phyloP scores from a whole-genome alignment of 2,329 filamentous ascomycete species.

The Fusarium nurragi region DNA sequence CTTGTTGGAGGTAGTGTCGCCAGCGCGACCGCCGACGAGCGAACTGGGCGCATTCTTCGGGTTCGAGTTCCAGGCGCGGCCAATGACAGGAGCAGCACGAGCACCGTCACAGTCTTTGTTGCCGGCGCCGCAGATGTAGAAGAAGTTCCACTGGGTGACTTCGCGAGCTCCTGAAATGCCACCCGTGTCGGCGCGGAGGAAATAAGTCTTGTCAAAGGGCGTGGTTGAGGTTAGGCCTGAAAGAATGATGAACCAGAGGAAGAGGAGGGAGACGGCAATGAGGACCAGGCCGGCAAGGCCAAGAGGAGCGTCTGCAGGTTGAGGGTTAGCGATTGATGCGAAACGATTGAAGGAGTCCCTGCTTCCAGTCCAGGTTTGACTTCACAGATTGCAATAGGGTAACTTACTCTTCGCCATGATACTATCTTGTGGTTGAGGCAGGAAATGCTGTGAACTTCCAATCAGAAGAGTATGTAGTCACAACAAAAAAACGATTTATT shows the following conservation, averaged over 20 bases:
- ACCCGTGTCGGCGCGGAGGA: constrained; percentile 81
- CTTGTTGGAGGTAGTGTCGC: constrained; percentile 62
- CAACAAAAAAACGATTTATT: background rate
- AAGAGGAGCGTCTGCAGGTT: constrained; percentile 51
- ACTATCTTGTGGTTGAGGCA: background rate
- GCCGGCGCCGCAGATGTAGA: constrained; percentile 77
- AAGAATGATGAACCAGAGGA: constrained; percentile 69
- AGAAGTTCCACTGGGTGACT: constrained; percentile 87
- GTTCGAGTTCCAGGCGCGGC: constrained; percentile 72
- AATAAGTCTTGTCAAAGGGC: constrained; percentile 80
- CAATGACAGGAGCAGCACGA: constrained; percentile 72
- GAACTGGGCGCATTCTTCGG: constrained; percentile 55
- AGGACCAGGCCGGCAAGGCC: constrained; percentile 59
- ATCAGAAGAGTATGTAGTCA: background rate
- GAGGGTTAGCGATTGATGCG: constrained; percentile 7
- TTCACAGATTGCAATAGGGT: background rate
- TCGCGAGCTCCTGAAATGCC: constrained; percentile 74
- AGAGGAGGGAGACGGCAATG: constrained; percentile 60
- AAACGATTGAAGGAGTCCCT: background rate
- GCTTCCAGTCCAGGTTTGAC: background rate
- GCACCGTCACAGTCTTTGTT: constrained; percentile 71
- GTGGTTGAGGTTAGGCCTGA: constrained; percentile 59
- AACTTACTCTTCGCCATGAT: constrained; percentile 42
- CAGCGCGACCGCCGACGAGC: constrained; percentile 62
- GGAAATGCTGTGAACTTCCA: background rate